Evolutionary conservation across 2,329 filamentous ascomycete genomes (phyloP).

Genomic region (Chaetomiaceae sp.): DNA sequence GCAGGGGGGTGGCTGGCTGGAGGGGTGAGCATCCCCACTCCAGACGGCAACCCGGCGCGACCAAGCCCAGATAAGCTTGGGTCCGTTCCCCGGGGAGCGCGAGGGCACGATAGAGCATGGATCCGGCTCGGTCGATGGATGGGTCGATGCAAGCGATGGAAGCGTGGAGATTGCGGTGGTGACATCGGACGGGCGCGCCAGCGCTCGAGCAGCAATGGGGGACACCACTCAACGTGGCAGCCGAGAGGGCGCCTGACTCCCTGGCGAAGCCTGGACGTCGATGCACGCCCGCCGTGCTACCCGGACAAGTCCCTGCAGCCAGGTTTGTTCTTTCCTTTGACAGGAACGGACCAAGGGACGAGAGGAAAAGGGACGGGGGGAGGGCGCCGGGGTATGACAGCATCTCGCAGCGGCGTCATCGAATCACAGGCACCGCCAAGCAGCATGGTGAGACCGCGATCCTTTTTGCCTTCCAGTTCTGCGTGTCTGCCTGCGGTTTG

Average conservation of each 20-base stretch:
- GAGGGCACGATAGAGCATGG: not conserved
- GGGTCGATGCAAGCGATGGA: not conserved
- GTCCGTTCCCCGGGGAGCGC: too few species aligned
- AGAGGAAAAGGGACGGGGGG: not conserved
- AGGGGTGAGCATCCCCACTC: conserved; percentile 2
- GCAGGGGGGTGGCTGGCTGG: too few species aligned
- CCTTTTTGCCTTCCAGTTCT: too few species aligned
- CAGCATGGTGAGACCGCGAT: too few species aligned
- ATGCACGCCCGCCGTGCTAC: not conserved
- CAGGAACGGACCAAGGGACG: not conserved
- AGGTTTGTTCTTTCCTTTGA: too few species aligned
- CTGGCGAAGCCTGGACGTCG: too few species aligned
- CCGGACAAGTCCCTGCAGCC: conserved; percentile 3
- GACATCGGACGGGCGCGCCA: not conserved
- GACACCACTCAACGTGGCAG: conserved; percentile 1
- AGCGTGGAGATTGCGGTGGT: conserved; percentile 2
- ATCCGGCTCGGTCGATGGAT: too few species aligned
- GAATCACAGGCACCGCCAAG: not conserved
- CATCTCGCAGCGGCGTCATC: not conserved
- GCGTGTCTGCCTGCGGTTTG: too few species aligned
- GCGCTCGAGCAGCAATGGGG: too few species aligned
- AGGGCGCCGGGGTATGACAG: not conserved
- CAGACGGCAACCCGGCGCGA: not conserved
- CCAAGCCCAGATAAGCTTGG: conserved; percentile 2
- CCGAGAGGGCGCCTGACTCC: too few species aligned